Percentiles rank a stretch among this genome's conserved stretches.
Conservation (phyloP, 2,329 filamentous ascomycete species). For the Botrytis paeoniae region DNA sequence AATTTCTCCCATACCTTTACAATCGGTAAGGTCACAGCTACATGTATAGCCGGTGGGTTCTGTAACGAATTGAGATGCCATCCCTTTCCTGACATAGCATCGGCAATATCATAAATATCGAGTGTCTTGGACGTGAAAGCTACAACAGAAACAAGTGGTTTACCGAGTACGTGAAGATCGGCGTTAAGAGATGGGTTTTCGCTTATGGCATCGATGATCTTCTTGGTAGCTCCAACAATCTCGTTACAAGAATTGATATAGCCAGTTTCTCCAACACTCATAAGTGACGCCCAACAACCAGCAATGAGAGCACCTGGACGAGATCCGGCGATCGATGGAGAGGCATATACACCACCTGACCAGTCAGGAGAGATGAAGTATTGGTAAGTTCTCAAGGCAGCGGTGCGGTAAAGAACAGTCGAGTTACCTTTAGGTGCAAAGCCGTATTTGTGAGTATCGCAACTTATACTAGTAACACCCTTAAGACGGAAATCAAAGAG, state of each 20-base stretch:
- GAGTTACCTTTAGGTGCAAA: constrained; percentile 98
- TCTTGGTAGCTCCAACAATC: constrained; percentile 84
- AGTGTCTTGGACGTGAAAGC: constrained; percentile 82
- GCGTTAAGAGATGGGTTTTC: constrained; percentile 64
- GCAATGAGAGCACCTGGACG: constrained; percentile 92
- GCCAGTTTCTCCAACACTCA: constrained; percentile 81
- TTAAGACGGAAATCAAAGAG: constrained; percentile 92
- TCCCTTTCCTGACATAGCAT: constrained; percentile 77
- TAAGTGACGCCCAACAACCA: constrained; percentile 89
- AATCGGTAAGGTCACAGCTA: constrained; percentile 88
- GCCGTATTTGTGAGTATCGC: constrained; percentile 98
- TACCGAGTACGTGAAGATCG: constrained; percentile 77
- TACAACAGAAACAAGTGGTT: constrained; percentile 85
- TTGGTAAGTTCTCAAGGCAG: constrained; percentile 77
- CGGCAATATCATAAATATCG: constrained; percentile 91
- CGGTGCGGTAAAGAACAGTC: constrained; percentile 83
- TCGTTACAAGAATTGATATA: constrained; percentile 84
- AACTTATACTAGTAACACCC: constrained; percentile 92
- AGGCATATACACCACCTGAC: constrained; percentile 94
- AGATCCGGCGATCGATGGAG: constrained; percentile 85
- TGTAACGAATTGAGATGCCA: constrained; percentile 98
- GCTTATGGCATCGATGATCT: constrained; percentile 71
- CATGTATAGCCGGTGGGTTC: constrained; percentile 85
- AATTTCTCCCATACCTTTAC: constrained; percentile 77
- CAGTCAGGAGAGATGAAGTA: constrained; percentile 96